Evolutionary conservation across 192 early-diverging fungal genomes (phyloP), one percentile per base, ranked within the genome.

Genomic region (Entomortierella beljakovae): DNA sequence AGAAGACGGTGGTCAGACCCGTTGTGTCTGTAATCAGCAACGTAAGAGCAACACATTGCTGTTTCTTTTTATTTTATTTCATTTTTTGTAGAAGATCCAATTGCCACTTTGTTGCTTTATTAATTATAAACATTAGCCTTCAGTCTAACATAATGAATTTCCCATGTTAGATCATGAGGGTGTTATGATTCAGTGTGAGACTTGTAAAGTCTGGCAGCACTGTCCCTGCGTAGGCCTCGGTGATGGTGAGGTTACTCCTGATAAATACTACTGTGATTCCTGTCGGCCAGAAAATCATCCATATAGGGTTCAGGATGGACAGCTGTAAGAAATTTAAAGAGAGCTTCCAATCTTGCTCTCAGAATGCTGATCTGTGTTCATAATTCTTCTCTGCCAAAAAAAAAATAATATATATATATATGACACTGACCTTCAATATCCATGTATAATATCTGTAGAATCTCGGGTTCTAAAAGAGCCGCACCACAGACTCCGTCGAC

Each of bases 131-230:
- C 6, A 40, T 40, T 6, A 6, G 13, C 37, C 37, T 40, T 40
- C 37, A 40, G 6, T 40, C 37, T 13, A 11, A 15, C 20, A n/a
- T 20, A 46, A 46, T 16, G 15, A 38, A 6, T 8, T 38, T 38
- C 37, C 6, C 11, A 54, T 31, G 8, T 29, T 66, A 86, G 85
- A 86, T 55, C 81, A 83, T 70, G 80, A 79, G 4, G 85, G 85
- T 20, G 58, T 86, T 9, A 86, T 86, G 85, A 81, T 86, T 4
- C 80, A 82, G 57, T 86, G 85, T 57, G 85, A 86, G 26, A 86
- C 75, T 20, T 86, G 85, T 48, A 81, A 86, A 57, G 85, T 86
- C 31, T 86, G 85, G 85, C 85, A 86, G 34, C 85, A 86, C 61
- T 86, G 85, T 54, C 72, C 81, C 9, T 86, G 85, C 42, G 80